Percentiles rank a stretch among this genome's conserved stretches.
These are phyloP conservation scores for Pythium rhizo-oryzae DNA, from an alignment of 352 stramenopile species.

Conservation along the genomic window DNA sequence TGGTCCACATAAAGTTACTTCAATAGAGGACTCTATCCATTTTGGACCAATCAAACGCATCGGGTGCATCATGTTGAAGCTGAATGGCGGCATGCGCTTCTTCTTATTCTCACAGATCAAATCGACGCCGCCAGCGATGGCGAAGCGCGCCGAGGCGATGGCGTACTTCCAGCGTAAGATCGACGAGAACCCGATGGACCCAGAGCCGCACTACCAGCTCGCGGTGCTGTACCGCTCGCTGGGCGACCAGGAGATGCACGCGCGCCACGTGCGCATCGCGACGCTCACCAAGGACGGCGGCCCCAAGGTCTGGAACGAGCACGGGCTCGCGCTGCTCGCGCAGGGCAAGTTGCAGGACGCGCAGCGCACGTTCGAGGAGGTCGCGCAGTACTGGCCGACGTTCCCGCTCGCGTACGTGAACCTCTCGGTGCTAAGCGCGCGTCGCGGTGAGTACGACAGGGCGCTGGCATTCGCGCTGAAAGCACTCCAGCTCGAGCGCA, in stretches of 20 bases:
- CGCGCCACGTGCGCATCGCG: conserved; percentile 57
- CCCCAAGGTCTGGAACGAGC: conserved; percentile 63
- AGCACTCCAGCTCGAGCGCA: conserved; percentile 43
- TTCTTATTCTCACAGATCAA: not conserved
- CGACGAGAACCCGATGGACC: conserved; percentile 57
- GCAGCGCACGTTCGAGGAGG: conserved; percentile 41
- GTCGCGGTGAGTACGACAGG: conserved; percentile 45
- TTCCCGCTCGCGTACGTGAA: conserved; percentile 63
- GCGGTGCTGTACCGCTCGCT: conserved; percentile 56
- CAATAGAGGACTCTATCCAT: not conserved
- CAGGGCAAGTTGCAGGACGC: conserved; percentile 46
- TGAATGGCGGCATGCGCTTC: not conserved
- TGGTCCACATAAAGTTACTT: conserved; percentile 15
- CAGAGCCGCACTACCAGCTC: conserved; percentile 56
- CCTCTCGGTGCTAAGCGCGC: conserved; percentile 50
- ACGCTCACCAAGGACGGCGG: conserved; percentile 57
- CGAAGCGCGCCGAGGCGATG: conserved; percentile 61
- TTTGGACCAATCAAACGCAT: conserved; percentile 14
- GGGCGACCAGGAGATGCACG: conserved; percentile 45
- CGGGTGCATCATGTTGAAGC: not conserved
- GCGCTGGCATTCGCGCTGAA: conserved; percentile 41
- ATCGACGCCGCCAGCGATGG: conserved; percentile 9
- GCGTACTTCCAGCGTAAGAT: conserved; percentile 64
- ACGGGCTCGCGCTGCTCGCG: conserved; percentile 54
- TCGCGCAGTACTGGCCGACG: conserved; percentile 47